phyloP scores from a whole-genome alignment of 768 basidiomycete genomes.

The Trametes cubensis region DNA sequence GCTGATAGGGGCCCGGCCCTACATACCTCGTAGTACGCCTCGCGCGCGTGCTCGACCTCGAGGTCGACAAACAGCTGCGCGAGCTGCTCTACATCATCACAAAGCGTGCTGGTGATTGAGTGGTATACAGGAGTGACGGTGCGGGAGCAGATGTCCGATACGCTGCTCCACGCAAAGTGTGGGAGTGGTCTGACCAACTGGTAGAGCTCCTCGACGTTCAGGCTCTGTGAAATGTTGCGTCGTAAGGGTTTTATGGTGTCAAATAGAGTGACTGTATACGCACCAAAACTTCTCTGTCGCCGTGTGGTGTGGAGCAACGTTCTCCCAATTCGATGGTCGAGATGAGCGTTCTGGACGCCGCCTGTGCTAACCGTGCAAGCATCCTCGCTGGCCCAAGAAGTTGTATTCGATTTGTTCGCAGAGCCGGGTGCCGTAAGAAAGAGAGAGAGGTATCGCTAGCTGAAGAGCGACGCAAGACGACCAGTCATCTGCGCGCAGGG shows the following conservation, averaged over 20 bases:
- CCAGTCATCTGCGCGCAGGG: constrained; percentile 22
- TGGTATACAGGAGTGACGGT: constrained; percentile 35
- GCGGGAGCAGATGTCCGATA: constrained; percentile 27
- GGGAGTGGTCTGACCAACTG: constrained; percentile 26
- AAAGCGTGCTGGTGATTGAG: constrained; percentile 39
- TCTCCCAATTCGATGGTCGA: constrained; percentile 16
- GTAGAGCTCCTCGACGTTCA: constrained; percentile 30
- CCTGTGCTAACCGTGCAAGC: constrained; percentile 19
- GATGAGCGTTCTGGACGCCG: constrained; percentile 17
- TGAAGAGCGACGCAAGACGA: constrained; percentile 11
- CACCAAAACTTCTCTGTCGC: constrained; percentile 13
- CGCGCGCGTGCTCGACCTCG: constrained; percentile 29
- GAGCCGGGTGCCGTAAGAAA: background rate
- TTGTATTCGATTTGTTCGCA: too few relatives aligned
- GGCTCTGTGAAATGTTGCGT: constrained; percentile 17
- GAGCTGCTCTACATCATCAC: constrained; percentile 46
- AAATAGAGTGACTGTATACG: background rate
- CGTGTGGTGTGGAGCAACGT: constrained; percentile 2
- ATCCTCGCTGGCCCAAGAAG: background rate
- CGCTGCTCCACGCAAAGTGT: constrained; percentile 28
- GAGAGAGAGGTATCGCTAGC: constrained; percentile 8
- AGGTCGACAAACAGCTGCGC: constrained; percentile 46
- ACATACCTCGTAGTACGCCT: constrained; percentile 21
- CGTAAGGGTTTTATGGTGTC: background rate
- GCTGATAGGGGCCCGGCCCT: background rate